Percentiles rank a stretch among this genome's conserved stretches.
These are phyloP conservation scores for Raffaelea deltoideospora DNA, from an alignment of 2,329 filamentous ascomycete genomes.

Conservation along the genomic window DNA sequence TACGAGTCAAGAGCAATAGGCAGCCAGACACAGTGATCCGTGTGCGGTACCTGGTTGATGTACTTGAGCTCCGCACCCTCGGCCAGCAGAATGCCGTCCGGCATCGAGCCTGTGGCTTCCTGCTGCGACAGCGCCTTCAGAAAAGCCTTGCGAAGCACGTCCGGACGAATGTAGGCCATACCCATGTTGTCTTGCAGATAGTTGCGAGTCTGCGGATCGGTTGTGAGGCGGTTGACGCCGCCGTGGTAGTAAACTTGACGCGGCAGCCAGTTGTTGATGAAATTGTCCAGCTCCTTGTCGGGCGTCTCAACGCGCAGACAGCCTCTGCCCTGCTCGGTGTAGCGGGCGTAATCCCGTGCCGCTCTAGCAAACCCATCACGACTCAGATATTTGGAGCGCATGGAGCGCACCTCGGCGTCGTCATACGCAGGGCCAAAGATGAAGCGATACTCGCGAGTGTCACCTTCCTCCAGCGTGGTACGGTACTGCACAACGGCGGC, in stretches of 20 bases:
- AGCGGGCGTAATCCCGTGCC: conserved; percentile 30
- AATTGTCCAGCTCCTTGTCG: conserved; percentile 38
- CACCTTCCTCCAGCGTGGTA: conserved; percentile 21
- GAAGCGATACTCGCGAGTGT: conserved; percentile 33
- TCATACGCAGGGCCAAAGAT: conserved; percentile 39
- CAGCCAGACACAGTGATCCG: conserved; percentile 44
- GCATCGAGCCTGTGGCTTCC: conserved; percentile 39
- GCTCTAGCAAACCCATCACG: conserved; percentile 30
- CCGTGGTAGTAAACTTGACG: conserved; percentile 44
- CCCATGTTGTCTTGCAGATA: conserved; percentile 47
- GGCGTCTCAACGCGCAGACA: conserved; percentile 37
- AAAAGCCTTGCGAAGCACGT: conserved; percentile 31
- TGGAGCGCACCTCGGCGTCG: conserved; percentile 29
- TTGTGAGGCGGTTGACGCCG: conserved; percentile 41
- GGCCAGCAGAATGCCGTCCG: conserved; percentile 37
- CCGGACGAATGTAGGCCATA: conserved; percentile 39
- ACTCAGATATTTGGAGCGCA: conserved; percentile 32
- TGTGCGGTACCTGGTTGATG: conserved; percentile 46
- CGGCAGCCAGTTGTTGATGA: conserved; percentile 44
- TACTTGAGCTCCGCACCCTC: conserved; percentile 43
- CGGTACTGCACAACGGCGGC: conserved; percentile 38
- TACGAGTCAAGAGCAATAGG: conserved; percentile 39
- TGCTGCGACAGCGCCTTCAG: conserved; percentile 36
- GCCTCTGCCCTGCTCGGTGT: conserved; percentile 33
- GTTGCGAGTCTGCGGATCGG: conserved; percentile 43